Base-by-base conservation (phyloP, 2,329 filamentous ascomycete genomes). In the Immersiporthe knoxdaviesiana region DNA sequence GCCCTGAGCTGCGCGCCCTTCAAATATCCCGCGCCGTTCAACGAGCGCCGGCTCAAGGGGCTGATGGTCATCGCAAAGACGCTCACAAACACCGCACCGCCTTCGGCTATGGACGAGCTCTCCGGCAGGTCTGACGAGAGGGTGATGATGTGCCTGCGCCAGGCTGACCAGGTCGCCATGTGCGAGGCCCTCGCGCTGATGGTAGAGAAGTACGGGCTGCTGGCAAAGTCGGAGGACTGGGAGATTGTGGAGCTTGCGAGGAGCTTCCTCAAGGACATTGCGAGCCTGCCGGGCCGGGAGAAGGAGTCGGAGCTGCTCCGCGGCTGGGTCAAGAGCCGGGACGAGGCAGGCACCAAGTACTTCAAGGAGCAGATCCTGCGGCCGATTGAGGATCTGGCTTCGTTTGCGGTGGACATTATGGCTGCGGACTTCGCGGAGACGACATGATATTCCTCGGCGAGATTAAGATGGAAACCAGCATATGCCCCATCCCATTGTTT, bases 111-210 rank as follows among this genome's bases (percentile, higher is more conserved):
- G 65, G 75, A 74, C 27, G 77, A 72, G 44, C 72, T 78, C 11
- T 72, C 68, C 47, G 73, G 70, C 47, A 72, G 72, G 63, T 71
- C 75, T 30, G 75, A 78, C 59, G 72, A 74, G 21, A 74, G 74
- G 58, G 71, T 78, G 1, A 67, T 76, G 18, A 72, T 72, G 1
- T 72, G 72, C 11, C 73, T 88, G 24, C 74, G 76, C 4, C 79
- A 80, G 21, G 81, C 85, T 12, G 86, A 88, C 68, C 85, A 85
- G 71, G 81, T 86, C 3, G 84, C 83, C 12, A 77, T 88, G 63
- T 85, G 84, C 71, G 85, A 89, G 72, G 83, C 83, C 67, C 74
- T 89, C 18, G 77, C 88, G 66, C 77, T 82, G 50, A 80, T 89
- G 73, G 79, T 85, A 16, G 72, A 83, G 27, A 76, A 80, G 39